Percentiles rank a stretch among this genome's conserved stretches.
Evolutionary conservation across 2,329 filamentous ascomycete genomes (phyloP).

Genomic region (Amesomyces nigricolor): DNA sequence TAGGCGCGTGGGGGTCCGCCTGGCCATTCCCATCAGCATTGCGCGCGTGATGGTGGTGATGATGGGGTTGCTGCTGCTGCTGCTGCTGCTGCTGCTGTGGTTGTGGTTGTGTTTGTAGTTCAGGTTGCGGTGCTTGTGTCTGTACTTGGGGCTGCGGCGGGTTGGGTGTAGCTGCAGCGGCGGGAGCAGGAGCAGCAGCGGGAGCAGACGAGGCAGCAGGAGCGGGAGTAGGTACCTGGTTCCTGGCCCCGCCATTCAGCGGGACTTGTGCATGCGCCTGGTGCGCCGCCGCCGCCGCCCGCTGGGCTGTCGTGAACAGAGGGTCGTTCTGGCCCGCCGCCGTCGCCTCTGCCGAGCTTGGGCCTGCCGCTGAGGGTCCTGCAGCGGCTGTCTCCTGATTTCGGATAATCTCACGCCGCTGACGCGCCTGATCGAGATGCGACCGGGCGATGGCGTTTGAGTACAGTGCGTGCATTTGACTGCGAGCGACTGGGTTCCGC

Average conservation of each 20-base stretch:
- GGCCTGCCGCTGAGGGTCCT: not conserved
- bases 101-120: slow-evolving; percentile 6
- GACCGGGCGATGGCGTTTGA: slow-evolving; percentile 41
- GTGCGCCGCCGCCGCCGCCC: slow-evolving; percentile 21
- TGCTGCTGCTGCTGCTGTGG: slow-evolving; percentile 5
- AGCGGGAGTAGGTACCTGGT: slow-evolving; percentile 22
- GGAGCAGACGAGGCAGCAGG: not conserved
- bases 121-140: not conserved
- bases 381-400: slow-evolving; percentile 18
- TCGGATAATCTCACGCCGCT: slow-evolving; percentile 26
- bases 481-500: slow-evolving; percentile 41
- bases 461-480: slow-evolving; percentile 47
- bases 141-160: not conserved
- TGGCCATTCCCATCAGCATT: slow-evolving; percentile 13
- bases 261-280: slow-evolving; percentile 21
- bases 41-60: slow-evolving; percentile 21
- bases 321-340: not conserved
- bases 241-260: slow-evolving; percentile 19
- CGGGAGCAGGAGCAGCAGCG: not conserved
- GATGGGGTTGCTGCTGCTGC: slow-evolving; percentile 7
- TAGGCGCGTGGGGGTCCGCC: slow-evolving; percentile 40
- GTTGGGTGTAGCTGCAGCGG: not conserved
- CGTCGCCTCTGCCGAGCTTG: not conserved
- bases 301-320: slow-evolving; percentile 12
- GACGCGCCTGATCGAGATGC: slow-evolving; percentile 40